Evolutionary conservation across 2,329 filamentous ascomycete genomes (phyloP), one percentile per base, ranked within the genome.

Genomic region (Fusarium miscanthi): DNA sequence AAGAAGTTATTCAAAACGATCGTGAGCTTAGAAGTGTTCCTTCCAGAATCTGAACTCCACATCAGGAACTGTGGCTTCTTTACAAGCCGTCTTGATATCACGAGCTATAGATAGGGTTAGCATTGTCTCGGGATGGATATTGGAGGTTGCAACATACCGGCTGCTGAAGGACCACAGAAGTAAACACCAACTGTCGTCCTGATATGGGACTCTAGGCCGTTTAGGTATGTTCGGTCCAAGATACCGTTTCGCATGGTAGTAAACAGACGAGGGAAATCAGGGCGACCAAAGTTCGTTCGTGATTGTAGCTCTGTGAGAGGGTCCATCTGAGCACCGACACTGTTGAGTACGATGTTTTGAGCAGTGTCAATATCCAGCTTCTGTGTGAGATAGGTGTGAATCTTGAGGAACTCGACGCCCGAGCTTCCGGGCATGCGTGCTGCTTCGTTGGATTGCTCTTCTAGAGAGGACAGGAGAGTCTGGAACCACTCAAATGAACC

Each of bases 401-500:
- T 99, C 81, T 95, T 94, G 78, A 99, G 86, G 88, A 99, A 99
- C 79, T 98, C 94, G 53, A 88, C 85, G 31, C 89, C 89, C 49
- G 90, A 89, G 74, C 90, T 90, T 63, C 91, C 91, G 37, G 90
- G 89, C 46, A 91, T 86, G 58, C 88, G 89, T 45, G 91, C 90
- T 8, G 90, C 90, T 77, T 91, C 88, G 66, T 89, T 87, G 54
- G 92, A 95, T 80, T 99, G 96, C 40, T 91, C 87, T 83, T 99
- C 96, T 27, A 99, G 92, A 1, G 94, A 97, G 1, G 93, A 93
- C 21, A 99, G 89, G 2, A 99, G 90, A 3, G 93, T 94, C 81
- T 99, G 96, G 87, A 99, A 98, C 96, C 96, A 99, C 84, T 98
- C 96, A 79, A 99, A 99, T 0, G 95, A 97, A 38, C 90, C 93